Evolutionary conservation across 2,329 filamentous ascomycete genomes (phyloP), one percentile per base, ranked within the genome.

Genomic region (Diplocarpon rosae): DNA sequence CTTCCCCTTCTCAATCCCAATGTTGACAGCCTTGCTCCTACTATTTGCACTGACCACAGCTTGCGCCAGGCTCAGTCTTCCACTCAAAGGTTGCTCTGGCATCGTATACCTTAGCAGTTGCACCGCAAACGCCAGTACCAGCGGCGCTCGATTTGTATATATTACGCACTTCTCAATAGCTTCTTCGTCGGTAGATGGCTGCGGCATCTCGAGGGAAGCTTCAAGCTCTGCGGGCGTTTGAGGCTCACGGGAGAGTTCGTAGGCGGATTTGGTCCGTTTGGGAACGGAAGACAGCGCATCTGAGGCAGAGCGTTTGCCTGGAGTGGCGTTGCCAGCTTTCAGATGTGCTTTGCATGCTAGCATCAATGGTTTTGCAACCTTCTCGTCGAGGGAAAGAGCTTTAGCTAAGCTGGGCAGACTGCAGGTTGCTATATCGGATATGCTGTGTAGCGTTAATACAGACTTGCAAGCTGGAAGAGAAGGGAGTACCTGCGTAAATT

Each of bases 1-100:
- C 7, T 72, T 50, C 0, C 76, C 76, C 40, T 70, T 75, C 50
- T 84, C 78, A 15, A 94, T 67, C 0, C 87, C 87, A 27, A 94
- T 65, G 50, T 75, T 83, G 24, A 80, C 71, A 9, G 87, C 87
- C 63, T 89, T 89, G 30, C 76, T 78, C 52, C 80, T 75, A 48
- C 83, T 87, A 59, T 90, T 92, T 24, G 79, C 78, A 59, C 85
- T 89, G 13, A 93, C 84, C 1, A 92, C 80, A 0, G 85, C 86
- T 62, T 94, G 87, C 0, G 81, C 85, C 15, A 95, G 67, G 59
- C 86, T 93, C 15, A 94, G 66, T 37, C 85, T 72, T 59, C 85
- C 90, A n/a, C 85, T 92, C 2, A 81, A 70, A 2, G 87, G 87
- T 60, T 95, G 88, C 53, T 85, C 80, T 0, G 87, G 84, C 81